Evolutionary conservation across 2,329 filamentous ascomycete species (phyloP).

Genomic region (Colletotrichum chlorophyti): DNA sequence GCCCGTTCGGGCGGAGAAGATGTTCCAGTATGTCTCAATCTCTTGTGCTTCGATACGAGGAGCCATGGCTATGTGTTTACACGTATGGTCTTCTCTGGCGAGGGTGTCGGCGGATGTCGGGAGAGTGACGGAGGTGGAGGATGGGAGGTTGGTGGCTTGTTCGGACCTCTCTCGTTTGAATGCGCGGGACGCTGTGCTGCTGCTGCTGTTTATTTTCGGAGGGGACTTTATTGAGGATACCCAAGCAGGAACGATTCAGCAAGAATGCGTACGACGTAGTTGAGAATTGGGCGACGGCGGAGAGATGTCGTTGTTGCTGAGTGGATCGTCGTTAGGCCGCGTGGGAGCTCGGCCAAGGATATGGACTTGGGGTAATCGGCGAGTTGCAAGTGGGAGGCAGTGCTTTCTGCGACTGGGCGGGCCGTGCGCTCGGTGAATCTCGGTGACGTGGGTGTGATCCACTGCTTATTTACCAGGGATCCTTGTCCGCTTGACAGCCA

Average conservation of each 20-base stretch:
- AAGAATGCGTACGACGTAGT: too few relatives aligned
- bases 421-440: conserved; percentile 22
- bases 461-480: background rate
- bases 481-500: conserved; percentile 16
- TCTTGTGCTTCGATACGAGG: conserved; percentile 68
- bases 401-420: conserved; percentile 23
- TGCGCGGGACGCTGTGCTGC: background rate
- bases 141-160: background rate
- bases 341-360: conserved; percentile 19
- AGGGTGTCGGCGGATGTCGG: background rate
- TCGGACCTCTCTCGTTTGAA: background rate
- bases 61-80: conserved; percentile 53
- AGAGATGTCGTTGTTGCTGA: conserved; percentile 9
- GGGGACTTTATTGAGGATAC: too few relatives aligned
- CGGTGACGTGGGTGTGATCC: conserved; percentile 22
- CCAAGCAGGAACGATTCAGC: too few relatives aligned
- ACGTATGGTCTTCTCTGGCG: conserved; percentile 26
- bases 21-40: conserved; percentile 72
- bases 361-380: conserved; percentile 23
- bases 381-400: conserved; percentile 19
- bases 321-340: conserved; percentile 20
- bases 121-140: background rate
- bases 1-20: conserved; percentile 65
- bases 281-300: background rate
- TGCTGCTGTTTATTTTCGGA: too few relatives aligned